Conservation (phyloP, 2,329 filamentous ascomycete species). For the Alternaria arbusti region DNA sequence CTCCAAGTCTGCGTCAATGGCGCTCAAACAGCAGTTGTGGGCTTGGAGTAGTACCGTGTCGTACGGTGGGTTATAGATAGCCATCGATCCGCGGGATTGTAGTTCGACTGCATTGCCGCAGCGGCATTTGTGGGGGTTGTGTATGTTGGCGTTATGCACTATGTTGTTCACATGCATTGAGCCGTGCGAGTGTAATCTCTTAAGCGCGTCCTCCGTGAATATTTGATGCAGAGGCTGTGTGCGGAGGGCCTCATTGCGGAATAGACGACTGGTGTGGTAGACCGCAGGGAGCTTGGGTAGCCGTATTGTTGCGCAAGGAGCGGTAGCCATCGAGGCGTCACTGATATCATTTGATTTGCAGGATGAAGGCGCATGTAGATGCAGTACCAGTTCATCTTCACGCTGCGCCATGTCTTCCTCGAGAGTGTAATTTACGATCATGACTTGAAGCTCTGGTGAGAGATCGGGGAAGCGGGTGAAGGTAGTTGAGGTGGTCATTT, state of each 20-base stretch:
- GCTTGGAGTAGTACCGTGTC: no score
- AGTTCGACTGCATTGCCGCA: no score
- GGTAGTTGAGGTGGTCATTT: neutral
- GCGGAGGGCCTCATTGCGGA: neutral
- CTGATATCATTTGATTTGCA: neutral
- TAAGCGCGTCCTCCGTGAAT: fast-evolving
- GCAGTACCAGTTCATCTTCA: neutral
- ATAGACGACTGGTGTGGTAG: neutral
- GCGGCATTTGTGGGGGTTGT: no score
- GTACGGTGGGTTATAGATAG: neutral
- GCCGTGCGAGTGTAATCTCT: neutral
- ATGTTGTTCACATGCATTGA: neutral
- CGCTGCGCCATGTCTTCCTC: neutral
- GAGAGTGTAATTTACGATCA: neutral
- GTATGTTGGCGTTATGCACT: no score
- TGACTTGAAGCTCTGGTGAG: neutral
- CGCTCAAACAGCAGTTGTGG: no score
- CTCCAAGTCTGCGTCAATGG: neutral
- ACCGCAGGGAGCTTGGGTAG: neutral
- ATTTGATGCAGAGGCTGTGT: neutral
- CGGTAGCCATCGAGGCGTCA: fast-evolving
- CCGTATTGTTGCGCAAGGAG: neutral
- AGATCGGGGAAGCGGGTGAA: neutral
- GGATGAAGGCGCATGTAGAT: neutral
- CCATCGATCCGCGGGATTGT: neutral